These are phyloP conservation scores for Annona squamosa DNA, from an alignment of 164 flowering plant species.

Conservation along the genomic window DNA sequence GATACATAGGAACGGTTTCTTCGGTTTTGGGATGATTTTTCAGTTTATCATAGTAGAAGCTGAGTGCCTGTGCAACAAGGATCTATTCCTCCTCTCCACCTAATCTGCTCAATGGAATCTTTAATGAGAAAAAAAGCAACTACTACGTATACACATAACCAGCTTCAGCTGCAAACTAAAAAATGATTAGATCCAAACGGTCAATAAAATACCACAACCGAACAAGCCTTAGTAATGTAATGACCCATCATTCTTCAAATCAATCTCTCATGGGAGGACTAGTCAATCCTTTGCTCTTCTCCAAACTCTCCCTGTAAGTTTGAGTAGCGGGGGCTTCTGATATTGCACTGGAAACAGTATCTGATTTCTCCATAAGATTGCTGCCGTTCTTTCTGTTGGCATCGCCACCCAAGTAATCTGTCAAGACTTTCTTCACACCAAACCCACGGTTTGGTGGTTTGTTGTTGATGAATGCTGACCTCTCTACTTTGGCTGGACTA, in stretches of 20 bases:
- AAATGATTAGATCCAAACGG: neutral
- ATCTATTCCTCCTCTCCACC: neutral
- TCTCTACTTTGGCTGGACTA: slow-evolving; percentile 61
- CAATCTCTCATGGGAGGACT: slow-evolving; percentile 7
- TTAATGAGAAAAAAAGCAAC: neutral
- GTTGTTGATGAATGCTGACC: slow-evolving; percentile 52
- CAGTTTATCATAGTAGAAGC: neutral
- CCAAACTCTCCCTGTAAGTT: slow-evolving; percentile 11
- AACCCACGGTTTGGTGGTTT: slow-evolving; percentile 54
- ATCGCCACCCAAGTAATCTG: slow-evolving; percentile 67
- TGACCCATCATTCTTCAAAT: neutral
- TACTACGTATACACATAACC: neutral
- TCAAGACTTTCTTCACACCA: slow-evolving; percentile 66
- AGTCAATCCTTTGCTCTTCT: slow-evolving; percentile 4
- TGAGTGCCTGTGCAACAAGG: neutral
- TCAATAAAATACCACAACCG: neutral
- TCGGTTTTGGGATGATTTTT: neutral
- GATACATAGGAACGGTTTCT: neutral
- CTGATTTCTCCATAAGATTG: slow-evolving; percentile 24
- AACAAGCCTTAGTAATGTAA: neutral
- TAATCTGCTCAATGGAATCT: neutral
- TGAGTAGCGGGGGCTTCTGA: slow-evolving; percentile 4
- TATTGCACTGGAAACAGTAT: slow-evolving; percentile 9
- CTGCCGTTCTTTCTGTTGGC: slow-evolving; percentile 33
- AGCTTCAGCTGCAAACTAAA: slow-evolving; percentile 1